phyloP scores from a whole-genome alignment of 495 filamentous ascomycete species.

The Hypomontagnella monticulosa region DNA sequence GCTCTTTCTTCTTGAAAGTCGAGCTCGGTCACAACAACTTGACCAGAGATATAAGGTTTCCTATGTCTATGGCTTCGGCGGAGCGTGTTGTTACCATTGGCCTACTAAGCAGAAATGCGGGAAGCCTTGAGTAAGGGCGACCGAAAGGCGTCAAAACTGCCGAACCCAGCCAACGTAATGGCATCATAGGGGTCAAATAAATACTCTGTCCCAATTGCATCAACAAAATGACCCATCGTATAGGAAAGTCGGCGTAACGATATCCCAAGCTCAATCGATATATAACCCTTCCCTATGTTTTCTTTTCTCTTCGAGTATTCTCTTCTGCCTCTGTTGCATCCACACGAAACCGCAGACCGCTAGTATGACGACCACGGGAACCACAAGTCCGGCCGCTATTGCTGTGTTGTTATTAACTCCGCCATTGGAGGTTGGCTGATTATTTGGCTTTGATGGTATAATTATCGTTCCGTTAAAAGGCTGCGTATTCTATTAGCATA shows the following conservation, averaged over 20 bases:
- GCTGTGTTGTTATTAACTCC: slow-evolving; percentile 40
- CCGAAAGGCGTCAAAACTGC: too few relatives aligned
- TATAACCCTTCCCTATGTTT: slow-evolving; percentile 41
- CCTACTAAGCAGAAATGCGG: too few relatives aligned
- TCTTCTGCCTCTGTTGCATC: slow-evolving; percentile 38
- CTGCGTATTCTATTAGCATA: slow-evolving; percentile 21
- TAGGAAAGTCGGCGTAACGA: neutral
- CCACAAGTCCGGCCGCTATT: slow-evolving; percentile 41
- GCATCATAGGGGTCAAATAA: too few relatives aligned
- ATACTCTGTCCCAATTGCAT: neutral
- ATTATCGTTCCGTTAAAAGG: slow-evolving; percentile 21
- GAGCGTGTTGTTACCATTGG: too few relatives aligned
- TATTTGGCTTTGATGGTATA: slow-evolving; percentile 32
- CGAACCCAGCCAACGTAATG: too few relatives aligned
- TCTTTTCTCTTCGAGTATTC: slow-evolving; percentile 27
- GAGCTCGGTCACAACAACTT: too few relatives aligned
- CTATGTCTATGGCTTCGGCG: too few relatives aligned
- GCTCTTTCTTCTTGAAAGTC: too few relatives aligned
- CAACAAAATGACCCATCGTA: neutral
- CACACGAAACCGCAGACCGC: slow-evolving; percentile 38
- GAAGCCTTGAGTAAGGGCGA: too few relatives aligned
- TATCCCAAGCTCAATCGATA: slow-evolving; percentile 31
- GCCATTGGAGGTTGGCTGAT: slow-evolving; percentile 11
- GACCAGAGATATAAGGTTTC: too few relatives aligned
- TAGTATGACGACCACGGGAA: slow-evolving; percentile 39